phyloP scores from a whole-genome alignment of 352 stramenopile genomes.

The Phytophthora hibernalis region DNA sequence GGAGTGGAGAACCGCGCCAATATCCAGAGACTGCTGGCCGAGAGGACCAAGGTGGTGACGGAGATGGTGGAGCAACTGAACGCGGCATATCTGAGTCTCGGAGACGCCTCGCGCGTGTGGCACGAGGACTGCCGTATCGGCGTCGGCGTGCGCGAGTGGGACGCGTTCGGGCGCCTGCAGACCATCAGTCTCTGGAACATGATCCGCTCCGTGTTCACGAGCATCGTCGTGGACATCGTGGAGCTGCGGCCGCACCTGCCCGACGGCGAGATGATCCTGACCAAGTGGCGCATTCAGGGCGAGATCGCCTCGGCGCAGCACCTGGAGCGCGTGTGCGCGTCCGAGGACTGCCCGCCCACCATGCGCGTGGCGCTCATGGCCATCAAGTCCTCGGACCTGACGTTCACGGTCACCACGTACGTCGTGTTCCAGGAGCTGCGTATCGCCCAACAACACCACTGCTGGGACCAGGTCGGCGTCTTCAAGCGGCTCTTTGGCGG shows the following conservation, averaged over 20 bases:
- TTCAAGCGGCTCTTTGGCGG: conserved; percentile 85
- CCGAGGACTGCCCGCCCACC: conserved; percentile 70
- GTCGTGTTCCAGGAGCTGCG: conserved; percentile 78
- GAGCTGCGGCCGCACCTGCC: conserved; percentile 78
- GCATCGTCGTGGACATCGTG: conserved; percentile 80
- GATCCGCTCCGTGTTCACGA: conserved; percentile 82
- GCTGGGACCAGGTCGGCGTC: conserved; percentile 84
- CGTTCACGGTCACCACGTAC: conserved; percentile 87
- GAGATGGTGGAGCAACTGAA: conserved; percentile 87
- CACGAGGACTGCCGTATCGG: conserved; percentile 79
- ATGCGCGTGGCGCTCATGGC: conserved; percentile 74
- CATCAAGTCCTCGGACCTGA: conserved; percentile 85
- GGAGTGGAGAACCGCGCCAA: conserved; percentile 41
- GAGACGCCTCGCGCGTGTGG: conserved; percentile 74
- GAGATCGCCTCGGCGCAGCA: conserved; percentile 74
- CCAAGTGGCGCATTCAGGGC: conserved; percentile 84
- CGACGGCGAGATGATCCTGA: conserved; percentile 85
- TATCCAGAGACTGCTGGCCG: conserved; percentile 59
- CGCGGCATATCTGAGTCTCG: conserved; percentile 68
- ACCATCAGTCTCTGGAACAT: conserved; percentile 86
- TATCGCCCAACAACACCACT: conserved; percentile 82
- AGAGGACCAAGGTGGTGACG: conserved; percentile 79
- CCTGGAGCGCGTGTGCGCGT: conserved; percentile 66
- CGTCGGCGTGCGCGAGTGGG: conserved; percentile 82
- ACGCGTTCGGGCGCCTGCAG: conserved; percentile 70